These are phyloP conservation scores for Aspergillus avenaceus DNA, from an alignment of 495 filamentous ascomycete species.

Conservation along the genomic window DNA sequence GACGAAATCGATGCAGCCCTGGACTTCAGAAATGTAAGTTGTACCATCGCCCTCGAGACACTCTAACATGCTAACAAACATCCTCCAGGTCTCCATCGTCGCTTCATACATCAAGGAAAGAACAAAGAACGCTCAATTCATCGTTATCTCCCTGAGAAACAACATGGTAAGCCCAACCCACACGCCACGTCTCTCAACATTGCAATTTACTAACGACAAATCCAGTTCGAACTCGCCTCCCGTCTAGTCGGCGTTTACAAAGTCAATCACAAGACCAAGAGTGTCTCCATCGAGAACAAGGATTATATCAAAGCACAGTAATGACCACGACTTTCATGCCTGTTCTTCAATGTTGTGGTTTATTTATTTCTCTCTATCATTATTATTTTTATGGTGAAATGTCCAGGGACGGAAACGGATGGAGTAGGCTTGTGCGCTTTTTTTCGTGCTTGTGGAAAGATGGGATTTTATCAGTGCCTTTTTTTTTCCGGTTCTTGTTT, in stretches of 20 bases:
- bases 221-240: slow-evolving; percentile 83
- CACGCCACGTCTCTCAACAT: not conserved
- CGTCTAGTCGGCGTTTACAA: slow-evolving; percentile 96
- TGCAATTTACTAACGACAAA: slow-evolving; percentile 9
- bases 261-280: slow-evolving; percentile 99
- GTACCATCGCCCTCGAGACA: not conserved
- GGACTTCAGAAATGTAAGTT: slow-evolving; percentile 95
- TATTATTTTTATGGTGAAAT: no score
- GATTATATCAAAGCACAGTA: slow-evolving; percentile 63
- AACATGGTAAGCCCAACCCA: slow-evolving; percentile 67
- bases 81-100: slow-evolving; percentile 85
- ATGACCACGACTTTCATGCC: slow-evolving; percentile 13
- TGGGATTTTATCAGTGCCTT: no score
- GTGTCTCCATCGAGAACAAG: slow-evolving; percentile 88
- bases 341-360: not conserved
- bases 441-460: not conserved
- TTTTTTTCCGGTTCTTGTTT: not conserved
- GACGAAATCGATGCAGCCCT: slow-evolving; percentile 98
- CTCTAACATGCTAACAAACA: slow-evolving; percentile 11
- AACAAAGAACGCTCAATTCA: slow-evolving; percentile 98
- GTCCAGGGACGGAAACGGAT: not conserved
- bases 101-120: slow-evolving; percentile 98
- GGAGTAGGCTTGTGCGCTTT: not conserved
- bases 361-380: not conserved
- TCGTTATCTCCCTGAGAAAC: slow-evolving; percentile 95